These are phyloP conservation scores for Scenedesmus sp. DNA, from an alignment of 163 green algal species.

Conservation along the genomic window DNA sequence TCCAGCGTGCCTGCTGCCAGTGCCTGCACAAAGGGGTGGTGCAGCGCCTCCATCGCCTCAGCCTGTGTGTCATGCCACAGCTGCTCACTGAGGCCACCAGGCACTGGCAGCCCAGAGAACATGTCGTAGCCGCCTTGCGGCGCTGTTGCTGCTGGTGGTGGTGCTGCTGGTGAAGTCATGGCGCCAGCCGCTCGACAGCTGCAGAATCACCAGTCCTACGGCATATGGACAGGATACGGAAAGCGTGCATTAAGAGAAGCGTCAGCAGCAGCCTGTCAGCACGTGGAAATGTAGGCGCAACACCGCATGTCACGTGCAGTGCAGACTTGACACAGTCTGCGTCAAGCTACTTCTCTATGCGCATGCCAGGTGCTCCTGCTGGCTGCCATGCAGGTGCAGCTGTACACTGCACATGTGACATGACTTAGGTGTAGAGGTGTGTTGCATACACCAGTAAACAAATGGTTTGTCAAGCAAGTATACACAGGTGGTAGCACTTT, in stretches of 20 bases:
- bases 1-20: conserved; percentile 23
- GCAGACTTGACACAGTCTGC: neutral
- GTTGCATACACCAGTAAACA: neutral
- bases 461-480: neutral
- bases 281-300: neutral
- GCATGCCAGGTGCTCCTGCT: neutral
- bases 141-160: conserved; percentile 18
- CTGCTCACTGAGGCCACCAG: conserved; percentile 51
- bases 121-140: conserved; percentile 8
- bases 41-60: conserved; percentile 17
- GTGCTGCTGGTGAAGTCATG: conserved; percentile 5
- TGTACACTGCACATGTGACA: neutral
- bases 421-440: neutral
- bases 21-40: conserved; percentile 53
- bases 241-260: neutral
- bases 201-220: neutral
- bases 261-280: neutral
- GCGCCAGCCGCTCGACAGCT: neutral
- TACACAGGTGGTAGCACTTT: neutral
- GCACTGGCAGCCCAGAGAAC: conserved; percentile 16
- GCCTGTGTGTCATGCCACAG: conserved; percentile 40
- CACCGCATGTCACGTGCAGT: too few species aligned
- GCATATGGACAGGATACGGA: neutral
- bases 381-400: neutral
- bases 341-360: neutral